Base-by-base conservation (phyloP, 2,329 filamentous ascomycete genomes). In the Myriosclerotinia scirpicola region DNA sequence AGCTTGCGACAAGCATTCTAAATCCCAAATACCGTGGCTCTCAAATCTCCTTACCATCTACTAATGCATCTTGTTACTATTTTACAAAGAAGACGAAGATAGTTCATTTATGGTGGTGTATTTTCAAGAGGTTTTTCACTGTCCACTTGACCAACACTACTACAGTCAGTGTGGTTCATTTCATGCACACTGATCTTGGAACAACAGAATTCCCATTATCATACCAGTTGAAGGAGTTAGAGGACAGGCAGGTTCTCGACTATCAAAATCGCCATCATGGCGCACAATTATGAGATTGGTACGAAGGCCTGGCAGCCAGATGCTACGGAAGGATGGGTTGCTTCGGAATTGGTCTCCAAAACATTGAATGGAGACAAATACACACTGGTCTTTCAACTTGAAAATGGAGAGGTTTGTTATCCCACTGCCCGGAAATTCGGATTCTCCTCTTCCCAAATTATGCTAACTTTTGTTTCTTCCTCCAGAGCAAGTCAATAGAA, bases 241-340 rank as follows among this genome's bases (percentile, higher is more conserved):
- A 72, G 64, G 59, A 59, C 65, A 67, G 55, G 67, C 54, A 56
- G 52, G 52, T 59, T 48, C 67, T 59, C 55, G 60, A 62, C 61
- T 66, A 67, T 69, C 67, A 64, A 70, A 55, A 71, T 65, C 62
- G 73, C 69, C 71, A 70, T 72, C 68, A 96, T 97, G 93, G 92
- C 92, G 83, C 91, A 96, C 81, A 92, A 87, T 78, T 98, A 96
- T 82, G 93, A 98, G 84, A 87, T 97, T 77, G 95, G 94, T 77
- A 98, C 94, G 76, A 89, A 92, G 86, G 95, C 93, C 78, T 99
- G 95, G 95, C 95, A 98, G 86, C 93, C 95, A 75, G 95, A 99
- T 83, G 83, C 87, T 78, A 91, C 91, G 69, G 94, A 99, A 81
- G 95, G 95, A 81, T 99, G 95, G 94, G 88, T 99, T 79, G 91